Evolutionary conservation across 306 rosid genomes (phyloP), one percentile per base, ranked within the genome.

Genomic region (Arachis stenosperma): DNA sequence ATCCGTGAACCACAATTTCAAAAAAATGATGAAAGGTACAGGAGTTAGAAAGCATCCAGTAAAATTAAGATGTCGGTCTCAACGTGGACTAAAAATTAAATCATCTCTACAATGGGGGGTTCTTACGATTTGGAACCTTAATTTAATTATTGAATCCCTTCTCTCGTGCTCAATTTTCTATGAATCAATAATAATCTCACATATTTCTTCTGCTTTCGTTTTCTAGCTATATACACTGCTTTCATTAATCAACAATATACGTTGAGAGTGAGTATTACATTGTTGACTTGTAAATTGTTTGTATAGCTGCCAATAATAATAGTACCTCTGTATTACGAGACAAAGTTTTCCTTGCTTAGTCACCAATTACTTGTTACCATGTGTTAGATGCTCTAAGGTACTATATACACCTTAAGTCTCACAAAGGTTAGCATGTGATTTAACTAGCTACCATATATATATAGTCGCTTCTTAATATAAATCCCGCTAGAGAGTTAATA

Each of bases 21-120:
- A 33, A 42, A 37, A 55, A 17, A 44, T 6, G 41, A 42, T 42
- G 33, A 43, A 27, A 57, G 43, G 43, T 22, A 17, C 22, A 17
- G n/a, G 53, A 50, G 40, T 50, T 30, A 44, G 33, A 36, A 12
- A 42, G 27, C 29, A 15, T 9, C 41, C 55, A 65, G 17, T 64
- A 43, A 66, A 27, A 27, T 11, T 12, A 29, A 44, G 55, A 46
- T n/a, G 71, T 39, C 4, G 11, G 50, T n/a, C 33, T 41, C 50
- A 17, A 55, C 13, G 37, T 66, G 70, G 65, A 50, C 71, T 33
- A 33, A 33, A 33, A 33, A 33, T 33, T 2, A 54, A 22, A 43
- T 73, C 29, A 53, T 74, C 55, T 74, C 55, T 61, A 39, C 62
- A 62, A 62, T 54, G 36, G 48, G 46, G 43, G 36, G 55, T 8